Evolutionary conservation across 768 basidiomycete species (phyloP).

Genomic region (Hypsizygus marmoreus): DNA sequence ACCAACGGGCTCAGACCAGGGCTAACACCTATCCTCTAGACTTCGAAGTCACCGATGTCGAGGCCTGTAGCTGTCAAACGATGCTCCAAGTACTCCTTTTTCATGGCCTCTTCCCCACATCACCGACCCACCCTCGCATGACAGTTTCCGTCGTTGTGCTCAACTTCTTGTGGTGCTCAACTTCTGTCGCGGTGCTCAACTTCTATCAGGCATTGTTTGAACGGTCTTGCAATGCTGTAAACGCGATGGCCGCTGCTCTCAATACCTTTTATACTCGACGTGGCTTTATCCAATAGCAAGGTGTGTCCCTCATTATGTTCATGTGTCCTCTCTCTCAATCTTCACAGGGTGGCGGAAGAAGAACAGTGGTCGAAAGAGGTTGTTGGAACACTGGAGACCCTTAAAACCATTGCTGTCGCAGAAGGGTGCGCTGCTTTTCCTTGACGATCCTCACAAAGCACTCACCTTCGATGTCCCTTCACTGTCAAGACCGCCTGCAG

Average conservation of each 20-base stretch:
- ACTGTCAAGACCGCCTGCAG: conserved; percentile 54
- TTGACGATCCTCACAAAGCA: neutral
- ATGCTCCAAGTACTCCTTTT: conserved; percentile 24
- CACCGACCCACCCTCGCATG: conserved; percentile 21
- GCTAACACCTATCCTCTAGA: too few relatives aligned
- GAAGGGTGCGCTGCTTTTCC: conserved; percentile 53
- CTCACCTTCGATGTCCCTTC: conserved; percentile 3
- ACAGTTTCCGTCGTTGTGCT: conserved; percentile 29
- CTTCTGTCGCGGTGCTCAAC: too few relatives aligned
- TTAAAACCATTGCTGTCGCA: conserved; percentile 58
- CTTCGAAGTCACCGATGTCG: conserved; percentile 16
- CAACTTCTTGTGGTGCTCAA: too few relatives aligned
- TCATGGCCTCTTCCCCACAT: conserved; percentile 32
- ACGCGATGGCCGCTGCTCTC: conserved; percentile 25
- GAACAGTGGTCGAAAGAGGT: conserved; percentile 73
- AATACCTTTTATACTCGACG: conserved; percentile 28
- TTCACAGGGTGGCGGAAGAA: conserved; percentile 53
- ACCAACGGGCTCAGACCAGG: too few relatives aligned
- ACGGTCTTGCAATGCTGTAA: conserved; percentile 35
- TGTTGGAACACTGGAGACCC: conserved; percentile 50
- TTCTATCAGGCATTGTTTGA: conserved; percentile 36
- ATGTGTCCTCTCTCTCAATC: too few relatives aligned
- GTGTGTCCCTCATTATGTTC: too few relatives aligned
- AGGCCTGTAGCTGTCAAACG: conserved; percentile 21
- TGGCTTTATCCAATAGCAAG: conserved; percentile 26